Percentiles rank a stretch among this genome's conserved stretches.
Evolutionary conservation across 768 basidiomycete genomes (phyloP).

Genomic region (Pleurotus tuber-regium): DNA sequence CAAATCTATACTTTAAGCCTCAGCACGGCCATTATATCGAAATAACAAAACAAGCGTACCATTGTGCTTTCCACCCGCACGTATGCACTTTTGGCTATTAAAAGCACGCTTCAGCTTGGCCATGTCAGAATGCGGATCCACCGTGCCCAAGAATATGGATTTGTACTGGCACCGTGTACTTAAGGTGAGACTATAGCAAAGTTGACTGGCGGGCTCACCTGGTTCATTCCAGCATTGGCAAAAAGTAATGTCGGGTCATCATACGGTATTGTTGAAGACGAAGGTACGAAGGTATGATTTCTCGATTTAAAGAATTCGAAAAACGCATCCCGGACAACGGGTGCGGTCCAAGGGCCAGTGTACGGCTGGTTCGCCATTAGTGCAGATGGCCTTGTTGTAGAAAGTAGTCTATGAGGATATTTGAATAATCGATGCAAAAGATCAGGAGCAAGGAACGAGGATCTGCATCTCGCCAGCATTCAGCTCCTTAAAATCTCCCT

Average conservation of each 20-base stretch:
- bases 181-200: constrained; percentile 1
- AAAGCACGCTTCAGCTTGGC: constrained; percentile 90
- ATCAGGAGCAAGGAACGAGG: constrained; percentile 25
- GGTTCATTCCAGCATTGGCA: constrained; percentile 98
- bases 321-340: constrained; percentile 82
- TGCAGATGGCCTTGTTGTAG: constrained; percentile 14
- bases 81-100: constrained; percentile 97
- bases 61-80: constrained; percentile 99
- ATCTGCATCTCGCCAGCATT: constrained; percentile 21
- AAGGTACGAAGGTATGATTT: constrained; percentile 86
- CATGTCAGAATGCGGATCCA: constrained; percentile 92
- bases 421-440: constrained; percentile 17
- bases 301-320: constrained; percentile 83
- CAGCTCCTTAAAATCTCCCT: constrained; percentile 16
- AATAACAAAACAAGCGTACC: constrained; percentile 40
- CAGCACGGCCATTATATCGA: neutral
- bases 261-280: constrained; percentile 91
- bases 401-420: constrained; percentile 18
- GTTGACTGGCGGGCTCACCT: constrained; percentile 41
- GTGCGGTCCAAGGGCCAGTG: constrained; percentile 70
- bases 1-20: constrained; percentile 56
- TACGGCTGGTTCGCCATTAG: constrained; percentile 35
- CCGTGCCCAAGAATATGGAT: constrained; percentile 95
- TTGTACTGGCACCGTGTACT: constrained; percentile 67
- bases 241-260: constrained; percentile 98